Conservation (phyloP, 2,329 filamentous ascomycete genomes). For the Epichloe festucae region DNA sequence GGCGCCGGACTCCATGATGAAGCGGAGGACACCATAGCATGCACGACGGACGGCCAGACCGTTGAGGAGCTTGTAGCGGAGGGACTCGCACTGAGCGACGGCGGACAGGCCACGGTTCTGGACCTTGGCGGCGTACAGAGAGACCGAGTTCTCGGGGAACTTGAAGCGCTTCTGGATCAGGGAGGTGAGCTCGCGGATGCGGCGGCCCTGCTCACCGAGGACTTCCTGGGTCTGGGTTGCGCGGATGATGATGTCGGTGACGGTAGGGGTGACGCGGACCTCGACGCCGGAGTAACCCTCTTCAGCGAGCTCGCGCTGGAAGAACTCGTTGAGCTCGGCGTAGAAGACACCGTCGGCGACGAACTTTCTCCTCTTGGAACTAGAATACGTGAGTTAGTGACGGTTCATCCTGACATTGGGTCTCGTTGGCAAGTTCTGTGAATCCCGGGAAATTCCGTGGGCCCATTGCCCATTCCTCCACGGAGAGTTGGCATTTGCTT, state of each 20-base stretch:
- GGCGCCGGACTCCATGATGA: constrained; percentile 99
- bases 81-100: constrained; percentile 99
- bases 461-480: neutral
- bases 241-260: constrained; percentile 99
- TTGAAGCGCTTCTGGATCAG: constrained; percentile 99
- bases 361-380: constrained; percentile 90
- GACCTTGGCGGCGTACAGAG: constrained; percentile 99
- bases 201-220: constrained; percentile 97
- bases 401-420: neutral
- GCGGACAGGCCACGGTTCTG: constrained; percentile 99
- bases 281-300: constrained; percentile 99
- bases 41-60: constrained; percentile 96
- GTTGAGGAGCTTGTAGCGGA: constrained; percentile 99
- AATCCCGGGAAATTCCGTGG: neutral
- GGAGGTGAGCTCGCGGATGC: constrained; percentile 99
- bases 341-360: constrained; percentile 99
- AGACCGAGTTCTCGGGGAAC: constrained; percentile 99
- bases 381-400: constrained; percentile 20
- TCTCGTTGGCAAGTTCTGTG: neutral
- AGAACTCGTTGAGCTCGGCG: constrained; percentile 99
- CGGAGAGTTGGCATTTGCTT: neutral
- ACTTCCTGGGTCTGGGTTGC: constrained; percentile 99
- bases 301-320: constrained; percentile 99
- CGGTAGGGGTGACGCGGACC: constrained; percentile 98
- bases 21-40: constrained; percentile 99